Evolutionary conservation across 169 alveolate genomes (phyloP), one percentile per base, ranked within the genome.

Genomic region (Cryptosporidium sp.): DNA sequence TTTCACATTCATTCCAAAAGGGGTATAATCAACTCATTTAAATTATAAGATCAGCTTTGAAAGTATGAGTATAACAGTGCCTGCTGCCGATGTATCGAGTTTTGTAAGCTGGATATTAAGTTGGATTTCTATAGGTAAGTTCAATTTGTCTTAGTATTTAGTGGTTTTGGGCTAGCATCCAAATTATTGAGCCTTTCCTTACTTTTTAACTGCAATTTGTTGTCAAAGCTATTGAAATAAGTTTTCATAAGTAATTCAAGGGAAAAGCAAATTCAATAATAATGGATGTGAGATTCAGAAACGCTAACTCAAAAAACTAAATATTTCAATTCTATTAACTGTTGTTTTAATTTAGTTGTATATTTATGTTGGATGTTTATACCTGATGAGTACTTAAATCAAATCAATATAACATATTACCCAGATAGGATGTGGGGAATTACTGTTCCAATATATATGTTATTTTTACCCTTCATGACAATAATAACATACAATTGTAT

Each of bases 351-450:
- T 14, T 23, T 21, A 80, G 89, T 18, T 44, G 73, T 39, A 6
- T 80, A 80, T 67, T 4, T 80, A 12, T 37, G 73, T 39, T 80
- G 89, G 89, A 80, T 80, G 75, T 80, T 60, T 80, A 56, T 80
- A 62, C 89, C 89, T 10, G 89, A 80, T 23, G 75, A 80, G 42
- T 80, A 62, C 45, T 39, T 80, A 44, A 80, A 62, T 62, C 52
- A 45, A 12, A 29, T 80, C 21, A 29, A 65, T 42, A 80, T 80
- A 18, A 80, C 89, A 44, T 80, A 80, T 80, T 80, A 80, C 51
- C 89, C 89, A 16, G 75, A 80, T 60, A 80, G 75, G 62, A 80
- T 80, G 75, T 80, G 89, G 89, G 89, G 89, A 14, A 67, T 80
- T 16, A 80, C 75, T 23, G 56, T 80, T 26, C 89, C 89, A 44